Percentiles rank a stretch among this genome's conserved stretches.
Evolutionary conservation across 2,329 filamentous ascomycete species (phyloP).

Genomic region (Aspergillus arachidicola): DNA sequence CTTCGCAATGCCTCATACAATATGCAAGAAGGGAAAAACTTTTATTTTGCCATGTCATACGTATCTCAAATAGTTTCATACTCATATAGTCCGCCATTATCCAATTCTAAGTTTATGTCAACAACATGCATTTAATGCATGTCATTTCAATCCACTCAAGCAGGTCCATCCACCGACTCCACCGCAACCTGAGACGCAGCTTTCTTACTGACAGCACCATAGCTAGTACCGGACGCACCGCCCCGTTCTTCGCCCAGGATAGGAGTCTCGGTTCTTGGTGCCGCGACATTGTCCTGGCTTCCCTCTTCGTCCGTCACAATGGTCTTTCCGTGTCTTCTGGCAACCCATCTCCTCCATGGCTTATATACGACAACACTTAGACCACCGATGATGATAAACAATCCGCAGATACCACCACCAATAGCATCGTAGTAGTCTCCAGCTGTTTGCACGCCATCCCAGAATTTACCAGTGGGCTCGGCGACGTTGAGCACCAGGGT

Average conservation of each 20-base stretch:
- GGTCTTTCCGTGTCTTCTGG: constrained; percentile 34
- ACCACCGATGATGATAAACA: constrained; percentile 77
- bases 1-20: background rate
- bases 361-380: constrained; percentile 75
- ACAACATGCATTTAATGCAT: background rate
- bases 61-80: background rate
- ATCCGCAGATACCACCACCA: constrained; percentile 80
- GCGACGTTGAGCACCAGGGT: constrained; percentile 77
- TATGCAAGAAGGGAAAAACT: background rate
- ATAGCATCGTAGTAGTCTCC: constrained; percentile 84
- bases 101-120: background rate
- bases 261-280: constrained; percentile 14
- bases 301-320: constrained; percentile 25
- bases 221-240: constrained; percentile 3
- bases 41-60: background rate
- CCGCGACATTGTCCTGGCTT: constrained; percentile 22
- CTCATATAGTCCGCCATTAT: background rate
- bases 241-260: constrained; percentile 11
- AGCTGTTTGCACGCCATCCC: constrained; percentile 78
- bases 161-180: background rate
- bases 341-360: constrained; percentile 72
- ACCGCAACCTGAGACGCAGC: constrained; percentile 3
- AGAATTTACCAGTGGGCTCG: constrained; percentile 75
- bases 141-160: background rate
- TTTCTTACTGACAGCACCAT: constrained; percentile 18